Conservation (phyloP, 495 filamentous ascomycete genomes). For the Aspergillus mulundensis region DNA sequence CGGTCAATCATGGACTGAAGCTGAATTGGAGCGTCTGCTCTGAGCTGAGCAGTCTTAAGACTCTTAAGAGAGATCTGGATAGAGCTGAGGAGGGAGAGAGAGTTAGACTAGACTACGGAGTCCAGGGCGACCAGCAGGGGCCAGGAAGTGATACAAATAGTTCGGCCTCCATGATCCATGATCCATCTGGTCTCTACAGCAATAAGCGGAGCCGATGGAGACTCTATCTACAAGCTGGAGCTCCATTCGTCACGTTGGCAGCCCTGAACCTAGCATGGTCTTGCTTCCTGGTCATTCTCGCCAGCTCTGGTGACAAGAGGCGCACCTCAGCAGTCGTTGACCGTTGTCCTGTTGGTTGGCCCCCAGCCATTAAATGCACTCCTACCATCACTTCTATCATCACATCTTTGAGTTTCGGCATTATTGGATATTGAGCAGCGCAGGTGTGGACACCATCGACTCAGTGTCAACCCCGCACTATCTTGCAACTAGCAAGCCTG, state of each 20-base stretch:
- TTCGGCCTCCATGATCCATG: not conserved
- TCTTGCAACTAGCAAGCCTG: not conserved
- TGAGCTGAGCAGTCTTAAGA: no score
- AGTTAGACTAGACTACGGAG: not conserved
- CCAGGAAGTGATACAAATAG: slow-evolving; percentile 3
- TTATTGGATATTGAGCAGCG: not conserved
- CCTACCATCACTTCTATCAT: not conserved
- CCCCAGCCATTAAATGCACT: not conserved
- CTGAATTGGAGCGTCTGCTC: no score
- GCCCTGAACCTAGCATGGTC: slow-evolving; percentile 9
- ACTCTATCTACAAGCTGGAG: not conserved
- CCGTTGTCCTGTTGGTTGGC: not conserved
- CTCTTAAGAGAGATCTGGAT: not conserved
- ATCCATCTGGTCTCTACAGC: not conserved
- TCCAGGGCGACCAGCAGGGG: not conserved
- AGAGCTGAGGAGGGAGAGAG: not conserved
- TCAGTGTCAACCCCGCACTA: not conserved
- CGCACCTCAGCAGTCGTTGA: slow-evolving; percentile 4
- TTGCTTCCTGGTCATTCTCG: not conserved
- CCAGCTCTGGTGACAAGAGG: slow-evolving; percentile 10
- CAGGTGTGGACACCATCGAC: not conserved
- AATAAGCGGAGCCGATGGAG: slow-evolving; percentile 5
- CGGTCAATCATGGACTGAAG: slow-evolving; percentile 16
- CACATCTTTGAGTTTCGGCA: not conserved
- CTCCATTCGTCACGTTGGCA: slow-evolving; percentile 4